Conservation (phyloP, 768 basidiomycete species). For the Cubamyces sp. region DNA sequence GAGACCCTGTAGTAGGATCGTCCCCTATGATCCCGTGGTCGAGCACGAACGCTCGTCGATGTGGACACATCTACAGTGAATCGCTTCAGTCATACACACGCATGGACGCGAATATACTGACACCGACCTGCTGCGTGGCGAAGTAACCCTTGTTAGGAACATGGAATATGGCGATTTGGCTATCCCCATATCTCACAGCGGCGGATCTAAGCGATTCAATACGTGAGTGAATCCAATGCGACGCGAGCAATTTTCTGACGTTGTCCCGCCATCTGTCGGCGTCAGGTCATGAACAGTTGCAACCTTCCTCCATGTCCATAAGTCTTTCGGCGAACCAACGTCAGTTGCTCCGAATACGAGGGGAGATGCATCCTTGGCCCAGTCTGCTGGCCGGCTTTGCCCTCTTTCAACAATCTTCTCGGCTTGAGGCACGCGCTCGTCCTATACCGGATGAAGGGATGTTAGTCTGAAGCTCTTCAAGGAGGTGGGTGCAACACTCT, state of each 20-base stretch:
- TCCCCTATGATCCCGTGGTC: constrained; percentile 73
- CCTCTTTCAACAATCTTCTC: constrained; percentile 65
- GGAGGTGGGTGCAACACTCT: too few species aligned
- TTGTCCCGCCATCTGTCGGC: constrained; percentile 49
- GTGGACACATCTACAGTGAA: constrained; percentile 45
- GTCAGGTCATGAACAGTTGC: constrained; percentile 53
- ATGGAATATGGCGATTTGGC: constrained; percentile 70
- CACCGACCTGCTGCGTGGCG: constrained; percentile 67
- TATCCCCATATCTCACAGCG: constrained; percentile 66
- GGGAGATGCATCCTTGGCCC: constrained; percentile 60
- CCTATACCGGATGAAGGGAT: too few species aligned
- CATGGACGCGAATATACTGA: constrained; percentile 53
- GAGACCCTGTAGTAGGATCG: constrained; percentile 51
- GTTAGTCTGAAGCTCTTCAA: too few species aligned
- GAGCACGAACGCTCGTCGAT: constrained; percentile 68
- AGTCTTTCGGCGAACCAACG: constrained; percentile 46
- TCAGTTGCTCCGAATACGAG: constrained; percentile 46
- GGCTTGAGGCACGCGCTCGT: constrained; percentile 46
- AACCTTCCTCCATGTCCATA: constrained; percentile 63
- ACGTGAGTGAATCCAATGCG: background rate
- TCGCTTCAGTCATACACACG: constrained; percentile 63
- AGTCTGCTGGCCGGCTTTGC: constrained; percentile 67
- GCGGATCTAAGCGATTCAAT: constrained; percentile 36
- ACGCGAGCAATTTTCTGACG: constrained; percentile 37
- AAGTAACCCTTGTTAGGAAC: constrained; percentile 61